Evolutionary conservation across 768 basidiomycete genomes (phyloP), one percentile per base, ranked within the genome.

Genomic region (Tephrocybe sp.): DNA sequence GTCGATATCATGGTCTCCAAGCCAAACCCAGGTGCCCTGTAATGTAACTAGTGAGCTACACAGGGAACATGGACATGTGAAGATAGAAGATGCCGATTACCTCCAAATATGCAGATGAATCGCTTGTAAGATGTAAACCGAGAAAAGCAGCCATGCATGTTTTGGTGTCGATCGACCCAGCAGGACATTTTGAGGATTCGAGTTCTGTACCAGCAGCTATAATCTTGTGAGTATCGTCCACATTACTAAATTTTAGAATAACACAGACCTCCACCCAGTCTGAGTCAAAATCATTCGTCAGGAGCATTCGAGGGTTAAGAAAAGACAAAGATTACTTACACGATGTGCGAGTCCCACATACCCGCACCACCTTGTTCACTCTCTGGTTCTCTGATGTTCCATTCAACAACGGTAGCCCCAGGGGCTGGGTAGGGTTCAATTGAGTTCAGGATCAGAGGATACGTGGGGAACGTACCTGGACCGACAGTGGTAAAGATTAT

Each of bases 1-100:
- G 48, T 92, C 90, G 21, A 90, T 73, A 55, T 88, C 83, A 59
- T 93, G 90, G 62, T 93, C 90, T 15, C 88, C 87, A n/a, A 78
- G 71, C 90, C 90, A 92, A 15, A 90, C 72, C 90, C 88, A 91
- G 17, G 82, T 80, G 21, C 84, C 85, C 84, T 86, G 45, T 17
- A 47, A 33, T 8, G 18, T 24, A 18, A 21, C 17, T 26, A n/a
- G n/a, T n/a, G n/a, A n/a, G n/a, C n/a, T n/a, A n/a, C n/a, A n/a
- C 25, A 23, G 23, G 17, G 18, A 46, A 14, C 24, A 25, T 15
- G 11, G 20, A 20, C n/a, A 21, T 24, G 11, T 17, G 33, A 25
- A 25, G 44, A n/a, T 25, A 7, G 28, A 2, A 12, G 18, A 3
- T 41, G 62, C 6, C n/a, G n/a, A n/a, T n/a, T 56, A 81, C 86